phyloP scores from a whole-genome alignment of 2,329 filamentous ascomycete species.

The Cytospora schulzeri region DNA sequence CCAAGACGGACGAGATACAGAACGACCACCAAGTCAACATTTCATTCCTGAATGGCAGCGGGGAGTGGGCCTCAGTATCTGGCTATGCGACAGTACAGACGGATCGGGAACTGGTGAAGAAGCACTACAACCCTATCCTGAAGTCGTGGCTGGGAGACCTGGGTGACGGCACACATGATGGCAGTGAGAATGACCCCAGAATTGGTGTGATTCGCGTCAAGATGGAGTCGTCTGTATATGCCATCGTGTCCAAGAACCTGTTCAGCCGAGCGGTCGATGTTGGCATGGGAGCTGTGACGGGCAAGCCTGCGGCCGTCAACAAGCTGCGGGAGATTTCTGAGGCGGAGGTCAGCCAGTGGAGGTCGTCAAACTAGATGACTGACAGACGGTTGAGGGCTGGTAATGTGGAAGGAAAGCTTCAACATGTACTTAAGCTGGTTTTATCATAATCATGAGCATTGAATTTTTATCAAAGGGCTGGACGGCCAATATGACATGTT shows the following conservation, averaged over 20 bases:
- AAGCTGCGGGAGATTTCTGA: slow-evolving; percentile 73
- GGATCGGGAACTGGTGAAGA: slow-evolving; percentile 67
- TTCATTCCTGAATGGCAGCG: slow-evolving; percentile 73
- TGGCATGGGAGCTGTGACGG: slow-evolving; percentile 74
- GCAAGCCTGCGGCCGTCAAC: slow-evolving; percentile 71
- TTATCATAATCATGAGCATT: neutral
- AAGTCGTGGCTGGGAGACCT: slow-evolving; percentile 89
- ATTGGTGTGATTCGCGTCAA: slow-evolving; percentile 80
- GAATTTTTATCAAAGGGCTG: neutral
- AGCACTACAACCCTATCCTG: slow-evolving; percentile 73
- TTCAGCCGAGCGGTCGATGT: slow-evolving; percentile 69
- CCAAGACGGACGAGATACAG: slow-evolving; percentile 81
- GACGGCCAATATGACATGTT: too few species aligned
- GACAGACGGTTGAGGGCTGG: neutral
- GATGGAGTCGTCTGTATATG: slow-evolving; percentile 72
- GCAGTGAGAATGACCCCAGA: slow-evolving; percentile 77
- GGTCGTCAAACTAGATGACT: slow-evolving; percentile 38
- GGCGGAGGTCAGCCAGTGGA: slow-evolving; percentile 66
- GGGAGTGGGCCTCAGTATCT: slow-evolving; percentile 87
- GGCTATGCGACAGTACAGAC: slow-evolving; percentile 71
- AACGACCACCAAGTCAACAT: slow-evolving; percentile 77
- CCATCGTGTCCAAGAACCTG: slow-evolving; percentile 63
- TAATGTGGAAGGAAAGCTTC: neutral
- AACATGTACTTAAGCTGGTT: neutral
- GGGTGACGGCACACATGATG: slow-evolving; percentile 80